These are phyloP conservation scores for Pterocarpus santalinus DNA, from an alignment of 306 rosid genomes.

Conservation along the genomic window DNA sequence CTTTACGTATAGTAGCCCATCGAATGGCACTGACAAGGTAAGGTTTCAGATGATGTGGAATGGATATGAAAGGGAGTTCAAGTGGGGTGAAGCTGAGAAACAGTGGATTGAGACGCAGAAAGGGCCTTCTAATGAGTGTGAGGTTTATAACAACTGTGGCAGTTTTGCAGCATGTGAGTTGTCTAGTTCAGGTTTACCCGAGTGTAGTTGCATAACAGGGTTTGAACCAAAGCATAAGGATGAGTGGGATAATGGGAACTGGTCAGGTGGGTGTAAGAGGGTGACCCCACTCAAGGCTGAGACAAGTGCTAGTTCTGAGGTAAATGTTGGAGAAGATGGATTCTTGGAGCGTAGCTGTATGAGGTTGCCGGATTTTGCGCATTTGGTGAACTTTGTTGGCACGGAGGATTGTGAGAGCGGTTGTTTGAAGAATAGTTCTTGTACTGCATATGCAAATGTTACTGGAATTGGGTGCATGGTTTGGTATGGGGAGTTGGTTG, in stretches of 20 bases:
- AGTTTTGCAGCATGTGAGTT: conserved; percentile 63
- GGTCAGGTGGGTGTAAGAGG: conserved; percentile 77
- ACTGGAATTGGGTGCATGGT: conserved; percentile 77
- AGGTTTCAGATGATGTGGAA: conserved; percentile 72
- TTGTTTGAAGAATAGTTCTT: conserved; percentile 59
- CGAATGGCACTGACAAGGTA: conserved; percentile 36
- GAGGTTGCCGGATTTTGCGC: conserved; percentile 84
- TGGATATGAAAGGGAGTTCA: conserved; percentile 62
- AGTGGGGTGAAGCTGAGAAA: conserved; percentile 53
- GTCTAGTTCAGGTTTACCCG: conserved; percentile 19
- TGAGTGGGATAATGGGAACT: conserved; percentile 54
- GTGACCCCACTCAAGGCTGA: conserved; percentile 54
- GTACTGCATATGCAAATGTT: conserved; percentile 69
- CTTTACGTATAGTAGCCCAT: conserved; percentile 48
- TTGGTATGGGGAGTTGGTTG: conserved; percentile 66
- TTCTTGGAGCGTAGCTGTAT: conserved; percentile 41
- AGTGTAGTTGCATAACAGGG: conserved; percentile 70
- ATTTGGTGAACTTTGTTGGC: background rate
- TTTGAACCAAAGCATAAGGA: conserved; percentile 51
- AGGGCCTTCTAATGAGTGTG: conserved; percentile 69
- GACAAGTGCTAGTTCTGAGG: conserved; percentile 38
- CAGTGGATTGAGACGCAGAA: conserved; percentile 52
- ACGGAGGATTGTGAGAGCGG: conserved; percentile 46
- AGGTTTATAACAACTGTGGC: conserved; percentile 78
- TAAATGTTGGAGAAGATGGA: conserved; percentile 63